Base-by-base conservation (phyloP, 768 basidiomycete genomes). In the Hypholoma fasciculare region DNA sequence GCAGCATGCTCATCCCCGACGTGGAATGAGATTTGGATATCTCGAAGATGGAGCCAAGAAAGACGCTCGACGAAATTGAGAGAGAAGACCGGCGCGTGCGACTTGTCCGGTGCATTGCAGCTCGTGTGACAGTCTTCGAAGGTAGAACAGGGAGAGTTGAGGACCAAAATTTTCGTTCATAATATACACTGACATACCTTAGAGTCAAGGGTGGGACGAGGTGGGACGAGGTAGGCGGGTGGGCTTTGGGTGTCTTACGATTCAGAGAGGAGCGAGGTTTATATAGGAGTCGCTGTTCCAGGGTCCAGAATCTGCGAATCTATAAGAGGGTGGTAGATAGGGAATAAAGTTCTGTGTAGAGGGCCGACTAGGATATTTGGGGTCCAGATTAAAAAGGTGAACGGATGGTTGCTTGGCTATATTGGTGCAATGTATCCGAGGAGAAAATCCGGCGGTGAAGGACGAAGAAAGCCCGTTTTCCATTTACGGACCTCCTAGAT, bases 11-110 rank as follows among this genome's bases (percentile, higher is more conserved):
- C 17, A 67, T 55, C 1, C 56, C 52, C 0, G 60, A 63, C 0
- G 72, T 65, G 17, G 70, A 62, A 17, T 56, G 54, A 4, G 66
- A 61, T 59, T 68, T 73, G 12, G 69, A 54, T 40, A 68, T 56
- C 34, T 70, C 69, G 47, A 68, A 64, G 7, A 58, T 49, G 6
- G 62, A 63, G 9, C 52, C 52, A 34, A 58, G 53, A 23, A 68
- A 71, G 27, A 49, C 38, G 16, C 61, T 62, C 11, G 71, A 68
- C 2, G 68, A 67, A 1, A 63, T 55, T 7, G 74, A 72, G 57
- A 71, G 59, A 7, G 74, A 58, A 16, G 72, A 74, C 17, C 64
- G 52, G 6, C 66, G 65, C 14, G 30, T 34, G 2, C 30, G 30
- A 34, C 30, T 34, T 7, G 30, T 34, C 30, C 30, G 30, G 30